Base-by-base conservation (phyloP, 2,329 filamentous ascomycete species). In the Scedosporium boydii region DNA sequence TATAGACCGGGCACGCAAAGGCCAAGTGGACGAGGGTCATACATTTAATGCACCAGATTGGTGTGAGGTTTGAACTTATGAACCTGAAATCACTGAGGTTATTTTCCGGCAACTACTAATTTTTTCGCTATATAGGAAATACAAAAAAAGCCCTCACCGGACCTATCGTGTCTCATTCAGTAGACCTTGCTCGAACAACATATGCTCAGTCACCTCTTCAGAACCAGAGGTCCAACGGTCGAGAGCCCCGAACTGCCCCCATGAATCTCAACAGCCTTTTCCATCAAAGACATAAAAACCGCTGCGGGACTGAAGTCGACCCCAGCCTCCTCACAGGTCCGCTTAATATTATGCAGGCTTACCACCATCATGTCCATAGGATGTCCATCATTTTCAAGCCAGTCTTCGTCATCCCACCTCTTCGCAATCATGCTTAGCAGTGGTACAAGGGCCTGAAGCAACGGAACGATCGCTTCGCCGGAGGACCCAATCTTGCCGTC, bases 291-390 rank as follows among this genome's bases (percentile, higher is more conserved):
- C 26, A 63, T n/a, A 27, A 61, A 55, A 12, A 9, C 6, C 21
- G 27, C 46, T 2, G 53, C 27, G 9, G 48, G 27, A 14, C 59
- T 53, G 16, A 44, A 61, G 18, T 69, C 65, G 21, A 70, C 68
- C 3, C 65, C 66, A 29, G 69, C 65, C 61, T 69, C 68, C 44
- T 67, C 61, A 41, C 69, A 69, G 6, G 67, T 61, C 59, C 63
- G 44, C 48, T 68, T 26, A 46, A 71, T 71, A 46, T 68, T 71
- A 44, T 44, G 23, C 10, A 70, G 5, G 3, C 65, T 68, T 34
- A 62, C 65, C 9, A 65, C 34, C 63, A 70, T 67, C 70, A 72
- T 72, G 18, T 58, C 63, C 53, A 69, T 46, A 29, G 70, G 69
- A 58, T 71, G 70, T 5, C 69, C 70, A 55, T 68, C 41, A 26